Percentiles rank a stretch among this genome's conserved stretches.
phyloP scores from a whole-genome alignment of 2,329 filamentous ascomycete species.

The Aspergillus pseudoglaucus region DNA sequence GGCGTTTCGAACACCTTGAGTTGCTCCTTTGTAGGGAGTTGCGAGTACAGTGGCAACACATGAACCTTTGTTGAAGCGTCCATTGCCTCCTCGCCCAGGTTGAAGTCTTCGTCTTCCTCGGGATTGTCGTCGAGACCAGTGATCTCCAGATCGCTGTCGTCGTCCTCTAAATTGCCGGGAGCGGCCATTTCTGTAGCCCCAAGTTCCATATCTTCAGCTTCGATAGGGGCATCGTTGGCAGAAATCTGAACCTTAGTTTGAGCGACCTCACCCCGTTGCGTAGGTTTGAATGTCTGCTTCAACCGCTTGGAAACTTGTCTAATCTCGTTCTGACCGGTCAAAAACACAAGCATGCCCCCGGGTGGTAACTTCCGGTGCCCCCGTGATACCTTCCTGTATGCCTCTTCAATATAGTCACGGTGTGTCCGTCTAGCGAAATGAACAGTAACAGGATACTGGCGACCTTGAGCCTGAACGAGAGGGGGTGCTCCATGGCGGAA shows the following conservation, averaged over 20 bases:
- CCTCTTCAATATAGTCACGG: conserved; percentile 84
- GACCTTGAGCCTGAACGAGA: conserved; percentile 80
- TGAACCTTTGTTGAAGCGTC: conserved; percentile 66
- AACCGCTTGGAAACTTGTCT: conserved; percentile 71
- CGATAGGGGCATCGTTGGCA: conserved; percentile 68
- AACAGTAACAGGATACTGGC: conserved; percentile 81
- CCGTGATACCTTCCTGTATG: conserved; percentile 75
- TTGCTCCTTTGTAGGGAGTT: conserved; percentile 85
- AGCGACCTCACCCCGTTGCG: conserved; percentile 42
- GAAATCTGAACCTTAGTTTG: conserved; percentile 67
- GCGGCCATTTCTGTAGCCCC: conserved; percentile 48
- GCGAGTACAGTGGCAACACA: conserved; percentile 87
- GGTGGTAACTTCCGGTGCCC: conserved; percentile 86
- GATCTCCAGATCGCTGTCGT: conserved; percentile 54
- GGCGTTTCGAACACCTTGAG: conserved; percentile 80
- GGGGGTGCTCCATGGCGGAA: conserved; percentile 71
- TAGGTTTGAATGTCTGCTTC: conserved; percentile 60
- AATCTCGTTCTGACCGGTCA: conserved; percentile 93
- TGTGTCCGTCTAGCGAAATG: conserved; percentile 82
- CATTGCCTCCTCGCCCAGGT: conserved; percentile 56
- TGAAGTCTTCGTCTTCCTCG: conserved; percentile 60
- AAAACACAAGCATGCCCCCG: conserved; percentile 85
- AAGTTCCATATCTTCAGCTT: conserved; percentile 82
- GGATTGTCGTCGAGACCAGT: conserved; percentile 51
- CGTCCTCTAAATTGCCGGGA: conserved; percentile 42